These are phyloP conservation scores for Lactarius trivialis DNA, from an alignment of 768 basidiomycete species.

Conservation along the genomic window DNA sequence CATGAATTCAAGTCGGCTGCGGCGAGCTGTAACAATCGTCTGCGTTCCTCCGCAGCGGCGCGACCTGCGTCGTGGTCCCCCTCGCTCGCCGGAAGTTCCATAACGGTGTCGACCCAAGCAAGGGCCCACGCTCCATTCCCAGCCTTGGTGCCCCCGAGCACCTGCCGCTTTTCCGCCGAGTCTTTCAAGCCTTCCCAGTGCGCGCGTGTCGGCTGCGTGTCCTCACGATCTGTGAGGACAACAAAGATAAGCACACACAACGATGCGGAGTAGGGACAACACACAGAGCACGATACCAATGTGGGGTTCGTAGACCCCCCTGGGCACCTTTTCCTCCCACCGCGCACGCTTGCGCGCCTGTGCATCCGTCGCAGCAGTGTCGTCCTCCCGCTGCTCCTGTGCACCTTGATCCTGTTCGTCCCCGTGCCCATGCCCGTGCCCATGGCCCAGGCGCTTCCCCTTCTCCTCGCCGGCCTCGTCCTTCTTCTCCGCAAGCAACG, in stretches of 20 bases:
- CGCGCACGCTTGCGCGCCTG: constrained; percentile 20
- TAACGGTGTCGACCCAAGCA: constrained; percentile 62
- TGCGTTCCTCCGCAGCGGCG: constrained; percentile 18
- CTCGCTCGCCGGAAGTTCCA: constrained; percentile 29
- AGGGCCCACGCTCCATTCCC: constrained; percentile 79
- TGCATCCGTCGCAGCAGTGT: constrained; percentile 17
- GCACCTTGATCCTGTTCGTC: constrained; percentile 3
- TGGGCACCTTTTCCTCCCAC: constrained; percentile 34
- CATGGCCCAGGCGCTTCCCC: constrained; percentile 23
- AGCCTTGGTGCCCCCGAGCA: constrained; percentile 66
- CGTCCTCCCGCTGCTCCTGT: constrained; percentile 29
- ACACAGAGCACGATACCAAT: constrained; percentile 71
- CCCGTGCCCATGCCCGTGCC: not conserved
- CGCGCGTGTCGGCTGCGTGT: constrained; percentile 67
- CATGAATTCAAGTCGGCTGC: constrained; percentile 8
- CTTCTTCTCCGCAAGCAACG: constrained; percentile 19
- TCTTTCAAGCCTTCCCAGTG: constrained; percentile 56
- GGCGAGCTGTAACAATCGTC: constrained; percentile 8
- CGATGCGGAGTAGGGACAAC: not conserved
- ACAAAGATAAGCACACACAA: not conserved
- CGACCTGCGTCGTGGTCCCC: constrained; percentile 21
- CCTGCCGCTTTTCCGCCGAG: constrained; percentile 34
- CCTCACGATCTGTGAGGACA: constrained; percentile 53
- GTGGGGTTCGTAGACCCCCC: constrained; percentile 82
- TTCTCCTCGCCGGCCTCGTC: constrained; percentile 30